Evolutionary conservation across 2,329 filamentous ascomycete species (phyloP).

Genomic region (Fusarium coicis): DNA sequence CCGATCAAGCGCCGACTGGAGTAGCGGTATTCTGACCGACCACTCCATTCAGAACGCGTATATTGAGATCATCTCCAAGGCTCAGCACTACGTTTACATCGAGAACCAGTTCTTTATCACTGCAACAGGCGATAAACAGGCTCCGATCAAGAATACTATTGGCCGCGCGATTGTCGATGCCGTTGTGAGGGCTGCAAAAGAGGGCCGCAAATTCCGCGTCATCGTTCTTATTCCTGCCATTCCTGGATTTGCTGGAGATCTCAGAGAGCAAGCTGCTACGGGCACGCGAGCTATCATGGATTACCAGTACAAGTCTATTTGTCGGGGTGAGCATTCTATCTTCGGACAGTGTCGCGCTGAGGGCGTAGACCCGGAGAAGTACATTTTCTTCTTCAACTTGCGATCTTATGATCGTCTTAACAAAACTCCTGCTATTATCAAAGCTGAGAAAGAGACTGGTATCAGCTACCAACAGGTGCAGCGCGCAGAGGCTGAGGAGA

Average conservation of each 20-base stretch:
- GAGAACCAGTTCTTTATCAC: slow-evolving; percentile 99
- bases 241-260: slow-evolving; percentile 92
- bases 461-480: slow-evolving; percentile 89
- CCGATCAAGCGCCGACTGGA: slow-evolving; percentile 94
- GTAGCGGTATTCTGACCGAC: slow-evolving; percentile 85
- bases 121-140: slow-evolving; percentile 88
- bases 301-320: slow-evolving; percentile 97
- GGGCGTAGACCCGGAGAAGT: slow-evolving; percentile 79
- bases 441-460: slow-evolving; percentile 83
- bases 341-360: slow-evolving; percentile 78
- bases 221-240: slow-evolving; percentile 92
- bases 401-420: slow-evolving; percentile 93
- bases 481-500: slow-evolving; percentile 86
- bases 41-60: slow-evolving; percentile 91
- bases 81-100: slow-evolving; percentile 94
- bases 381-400: slow-evolving; percentile 95
- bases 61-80: slow-evolving; percentile 83
- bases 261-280: slow-evolving; percentile 82
- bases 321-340: slow-evolving; percentile 90
- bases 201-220: slow-evolving; percentile 87
- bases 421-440: slow-evolving; percentile 76
- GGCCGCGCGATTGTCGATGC: slow-evolving; percentile 92
- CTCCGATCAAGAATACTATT: slow-evolving; percentile 87
- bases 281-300: slow-evolving; percentile 97
- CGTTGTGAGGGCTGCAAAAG: slow-evolving; percentile 81